Conservation (phyloP, 768 basidiomycete species). For the Sarcomyxa edulis region DNA sequence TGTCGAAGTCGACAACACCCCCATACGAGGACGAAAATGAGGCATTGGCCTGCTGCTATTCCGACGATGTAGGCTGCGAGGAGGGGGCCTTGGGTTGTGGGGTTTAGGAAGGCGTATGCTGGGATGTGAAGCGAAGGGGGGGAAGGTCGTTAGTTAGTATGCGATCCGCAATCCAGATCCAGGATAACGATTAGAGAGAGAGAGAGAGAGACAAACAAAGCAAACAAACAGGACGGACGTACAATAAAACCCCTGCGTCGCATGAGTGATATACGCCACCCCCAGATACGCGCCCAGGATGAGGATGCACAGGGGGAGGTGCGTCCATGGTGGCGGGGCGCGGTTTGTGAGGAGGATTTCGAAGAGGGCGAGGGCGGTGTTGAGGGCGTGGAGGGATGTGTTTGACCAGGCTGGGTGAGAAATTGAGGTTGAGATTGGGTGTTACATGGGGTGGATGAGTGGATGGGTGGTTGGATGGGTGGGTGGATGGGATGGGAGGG, state of each 20-base stretch:
- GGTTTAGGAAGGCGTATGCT: conserved; percentile 69
- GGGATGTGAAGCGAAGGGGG: conserved; percentile 1
- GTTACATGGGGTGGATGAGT: no score
- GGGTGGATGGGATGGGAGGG: conserved; percentile 9
- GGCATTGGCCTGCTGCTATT: conserved; percentile 42
- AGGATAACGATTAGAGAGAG: not conserved
- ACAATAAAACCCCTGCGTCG: conserved; percentile 63
- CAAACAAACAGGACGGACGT: conserved; percentile 21
- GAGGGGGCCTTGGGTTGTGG: conserved; percentile 29
- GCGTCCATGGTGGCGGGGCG: conserved; percentile 47
- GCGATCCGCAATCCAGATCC: not conserved
- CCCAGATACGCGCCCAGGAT: conserved; percentile 54
- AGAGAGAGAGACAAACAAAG: not conserved
- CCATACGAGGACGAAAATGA: conserved; percentile 49
- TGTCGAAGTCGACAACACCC: conserved; percentile 33
- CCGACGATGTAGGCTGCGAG: conserved; percentile 63
- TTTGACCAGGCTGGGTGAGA: conserved; percentile 49
- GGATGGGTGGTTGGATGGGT: not conserved
- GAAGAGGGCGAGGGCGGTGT: conserved; percentile 48
- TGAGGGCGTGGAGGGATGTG: conserved; percentile 57
- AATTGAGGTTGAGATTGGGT: not conserved
- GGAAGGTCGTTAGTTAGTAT: not conserved
- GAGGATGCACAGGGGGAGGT: conserved; percentile 40
- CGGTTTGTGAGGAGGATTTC: conserved; percentile 54
- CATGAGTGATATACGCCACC: conserved; percentile 63